Evolutionary conservation across 2,329 filamentous ascomycete genomes (phyloP).

Genomic region (Botrytis byssoidea): DNA sequence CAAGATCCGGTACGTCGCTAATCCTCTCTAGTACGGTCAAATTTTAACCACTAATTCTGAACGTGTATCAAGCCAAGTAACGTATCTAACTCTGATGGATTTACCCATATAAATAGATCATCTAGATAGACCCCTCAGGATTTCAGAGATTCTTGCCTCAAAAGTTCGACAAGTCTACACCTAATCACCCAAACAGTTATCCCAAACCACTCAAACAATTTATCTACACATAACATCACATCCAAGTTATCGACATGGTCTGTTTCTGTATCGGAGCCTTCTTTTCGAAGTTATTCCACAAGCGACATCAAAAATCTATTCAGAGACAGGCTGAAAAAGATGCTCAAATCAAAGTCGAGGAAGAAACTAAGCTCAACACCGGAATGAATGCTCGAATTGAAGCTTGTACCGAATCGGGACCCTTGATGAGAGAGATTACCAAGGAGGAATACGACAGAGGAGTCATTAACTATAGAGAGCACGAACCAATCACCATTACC

Average conservation of each 20-base stretch:
- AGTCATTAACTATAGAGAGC: background rate
- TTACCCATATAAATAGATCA: background rate
- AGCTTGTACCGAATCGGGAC: background rate
- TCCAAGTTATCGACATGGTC: background rate
- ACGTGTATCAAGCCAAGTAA: background rate
- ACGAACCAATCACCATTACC: background rate
- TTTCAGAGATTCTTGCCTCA: no score
- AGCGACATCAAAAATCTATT: background rate
- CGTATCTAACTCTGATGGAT: rapidly evolving
- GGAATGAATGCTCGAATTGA: background rate
- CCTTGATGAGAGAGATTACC: background rate
- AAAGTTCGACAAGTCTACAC: background rate
- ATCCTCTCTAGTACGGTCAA: background rate
- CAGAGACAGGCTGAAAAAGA: background rate
- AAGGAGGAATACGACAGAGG: background rate
- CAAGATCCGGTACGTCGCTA: background rate
- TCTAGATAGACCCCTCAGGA: background rate
- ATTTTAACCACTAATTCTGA: background rate
- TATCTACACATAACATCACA: background rate
- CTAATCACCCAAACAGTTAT: background rate
- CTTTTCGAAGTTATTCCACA: background rate
- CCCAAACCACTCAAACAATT: background rate
- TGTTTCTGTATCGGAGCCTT: background rate
- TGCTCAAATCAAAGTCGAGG: background rate
- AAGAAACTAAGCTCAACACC: background rate